Base-by-base conservation (phyloP, 768 basidiomycete species). In the Kwoniella bestiolae region DNA sequence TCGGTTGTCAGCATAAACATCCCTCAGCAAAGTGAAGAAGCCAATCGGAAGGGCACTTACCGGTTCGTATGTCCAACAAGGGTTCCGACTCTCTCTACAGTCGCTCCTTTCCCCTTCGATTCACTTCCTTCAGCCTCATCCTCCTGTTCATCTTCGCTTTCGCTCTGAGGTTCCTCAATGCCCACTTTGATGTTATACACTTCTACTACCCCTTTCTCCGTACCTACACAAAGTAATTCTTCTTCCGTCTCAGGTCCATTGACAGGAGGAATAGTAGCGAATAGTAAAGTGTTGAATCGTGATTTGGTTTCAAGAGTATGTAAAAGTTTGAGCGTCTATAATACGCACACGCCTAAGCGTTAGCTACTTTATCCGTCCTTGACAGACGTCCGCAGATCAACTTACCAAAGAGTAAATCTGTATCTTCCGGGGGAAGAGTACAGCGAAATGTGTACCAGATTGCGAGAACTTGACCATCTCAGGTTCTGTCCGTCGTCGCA, bases 381-480 rank as follows among this genome's bases (percentile, higher is more conserved):
- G 47, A 32, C 11, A 3, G 64, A 47, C 16, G 7, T 21, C 18
- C 25, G 4, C 12, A 25, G 2, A 41, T 38, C 16, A 14, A 71
- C 83, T 56, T 76, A 93, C 93, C 5, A 90, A 91, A 5, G 87
- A 85, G 79, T 94, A 97, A 9, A 99, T 75, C 69, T 94, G 91
- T 34, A 98, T 86, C 3, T 86, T 88, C 38, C 86, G 86, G 28
- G 87, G 86, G 2, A 87, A 85, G 69, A 94, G 90, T 4, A 99
- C 90, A 8, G 87, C 87, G 73, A 99, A 93, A 21, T 87, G 83
- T 2, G 86, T 84, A 1, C 95, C 95, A 5, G 86, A 85, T 2
- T 85, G 83, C 4, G 92, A 91, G 90, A 93, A 99, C 29, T 90
- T 86, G 14, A 95, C 92, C n/a, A 90, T 80, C 75, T 99, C 95